Conservation (phyloP, 768 basidiomycete genomes). For the Pisolithus marmoratus region DNA sequence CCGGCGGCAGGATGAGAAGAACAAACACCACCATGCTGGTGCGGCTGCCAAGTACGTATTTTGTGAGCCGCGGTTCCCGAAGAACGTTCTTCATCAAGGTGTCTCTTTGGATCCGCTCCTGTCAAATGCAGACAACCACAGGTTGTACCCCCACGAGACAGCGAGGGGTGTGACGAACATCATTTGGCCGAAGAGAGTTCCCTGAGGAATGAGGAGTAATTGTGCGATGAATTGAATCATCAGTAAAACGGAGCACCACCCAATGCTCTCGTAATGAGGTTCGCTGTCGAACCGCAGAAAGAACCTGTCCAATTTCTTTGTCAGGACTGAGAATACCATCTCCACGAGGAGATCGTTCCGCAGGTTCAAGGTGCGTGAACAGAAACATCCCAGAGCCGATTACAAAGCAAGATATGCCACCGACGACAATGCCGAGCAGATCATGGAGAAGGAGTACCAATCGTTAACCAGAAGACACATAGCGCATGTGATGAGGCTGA, state of each 20-base stretch:
- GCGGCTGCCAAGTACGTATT: neutral
- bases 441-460: slow-evolving; percentile 27
- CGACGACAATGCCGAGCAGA: slow-evolving; percentile 28
- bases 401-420: slow-evolving; percentile 20
- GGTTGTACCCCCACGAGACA: too few relatives aligned
- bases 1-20: too few relatives aligned
- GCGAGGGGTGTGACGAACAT: too few relatives aligned
- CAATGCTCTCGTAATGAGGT: slow-evolving; percentile 13
- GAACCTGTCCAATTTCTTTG: slow-evolving; percentile 13
- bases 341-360: slow-evolving; percentile 15
- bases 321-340: slow-evolving; percentile 22
- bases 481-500: slow-evolving; percentile 11
- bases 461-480: too few relatives aligned
- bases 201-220: slow-evolving; percentile 26
- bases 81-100: slow-evolving; percentile 5
- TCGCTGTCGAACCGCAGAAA: too few relatives aligned
- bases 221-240: slow-evolving; percentile 26
- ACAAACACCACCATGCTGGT: too few relatives aligned
- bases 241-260: slow-evolving; percentile 23
- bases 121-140: too few relatives aligned
- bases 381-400: slow-evolving; percentile 27
- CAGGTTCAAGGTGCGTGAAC: slow-evolving; percentile 12
- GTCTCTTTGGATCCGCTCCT: too few relatives aligned
- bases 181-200: too few relatives aligned
- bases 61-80: neutral